These are phyloP conservation scores for Colletotrichum orchidophilum DNA, from an alignment of 2,329 filamentous ascomycete species.

Conservation along the genomic window DNA sequence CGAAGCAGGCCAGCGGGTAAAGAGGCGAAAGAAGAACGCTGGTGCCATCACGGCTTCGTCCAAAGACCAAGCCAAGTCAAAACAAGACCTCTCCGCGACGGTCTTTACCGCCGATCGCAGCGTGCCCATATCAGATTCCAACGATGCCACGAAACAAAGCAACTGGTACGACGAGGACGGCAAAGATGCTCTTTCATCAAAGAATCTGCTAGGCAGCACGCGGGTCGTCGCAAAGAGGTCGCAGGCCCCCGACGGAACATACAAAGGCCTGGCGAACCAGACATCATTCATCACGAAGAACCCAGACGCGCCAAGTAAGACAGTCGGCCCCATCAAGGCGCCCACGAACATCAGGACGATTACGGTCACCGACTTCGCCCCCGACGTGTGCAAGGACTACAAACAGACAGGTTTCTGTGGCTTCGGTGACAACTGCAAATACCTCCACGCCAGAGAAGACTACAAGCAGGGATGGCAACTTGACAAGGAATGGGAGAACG, in stretches of 20 bases:
- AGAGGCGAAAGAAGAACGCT: slow-evolving; percentile 77
- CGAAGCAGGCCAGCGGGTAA: slow-evolving; percentile 79
- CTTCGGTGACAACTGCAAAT: slow-evolving; percentile 80
- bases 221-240: slow-evolving; percentile 41
- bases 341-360: slow-evolving; percentile 90
- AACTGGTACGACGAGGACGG: slow-evolving; percentile 89
- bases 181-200: slow-evolving; percentile 53
- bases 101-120: slow-evolving; percentile 69
- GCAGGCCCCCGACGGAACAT: slow-evolving; percentile 68
- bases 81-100: slow-evolving; percentile 59
- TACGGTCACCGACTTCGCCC: slow-evolving; percentile 89
- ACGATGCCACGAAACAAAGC: slow-evolving; percentile 88
- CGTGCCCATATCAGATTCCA: slow-evolving; percentile 70
- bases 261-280: slow-evolving; percentile 79
- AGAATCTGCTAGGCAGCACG: slow-evolving; percentile 69
- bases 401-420: slow-evolving; percentile 68
- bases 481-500: slow-evolving; percentile 91
- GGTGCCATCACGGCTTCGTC: slow-evolving; percentile 73
- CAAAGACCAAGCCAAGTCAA: slow-evolving; percentile 50
- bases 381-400: slow-evolving; percentile 91
- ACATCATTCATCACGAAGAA: slow-evolving; percentile 83
- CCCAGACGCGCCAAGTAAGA: slow-evolving; percentile 73
- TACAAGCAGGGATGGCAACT: slow-evolving; percentile 95
- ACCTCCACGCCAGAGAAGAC: slow-evolving; percentile 78
- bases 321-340: slow-evolving; percentile 87